These are phyloP conservation scores for Platanus orientalis DNA, from an alignment of 164 flowering plant genomes.

Conservation along the genomic window DNA sequence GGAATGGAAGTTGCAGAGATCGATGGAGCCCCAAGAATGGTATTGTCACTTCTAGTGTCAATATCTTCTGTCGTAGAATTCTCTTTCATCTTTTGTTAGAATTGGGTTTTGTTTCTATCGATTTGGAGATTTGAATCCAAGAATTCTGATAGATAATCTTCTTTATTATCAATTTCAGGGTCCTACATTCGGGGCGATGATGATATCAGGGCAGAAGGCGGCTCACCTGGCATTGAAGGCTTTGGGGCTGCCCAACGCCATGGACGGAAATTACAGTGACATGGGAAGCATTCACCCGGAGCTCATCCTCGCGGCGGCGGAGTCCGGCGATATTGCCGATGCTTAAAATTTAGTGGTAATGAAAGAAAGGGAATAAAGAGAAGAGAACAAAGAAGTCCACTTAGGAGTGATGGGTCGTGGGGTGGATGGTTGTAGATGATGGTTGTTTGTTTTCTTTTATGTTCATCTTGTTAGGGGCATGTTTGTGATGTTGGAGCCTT, in stretches of 20 bases:
- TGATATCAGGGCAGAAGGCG: slow-evolving; percentile 75
- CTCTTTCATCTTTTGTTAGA: too few species aligned
- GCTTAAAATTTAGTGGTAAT: slow-evolving; percentile 10
- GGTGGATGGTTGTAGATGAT: too few species aligned
- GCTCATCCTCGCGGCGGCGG: slow-evolving; percentile 46
- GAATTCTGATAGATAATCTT: too few species aligned
- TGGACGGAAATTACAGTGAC: slow-evolving; percentile 30
- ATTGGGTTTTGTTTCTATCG: not conserved
- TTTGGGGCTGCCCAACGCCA: slow-evolving; percentile 47
- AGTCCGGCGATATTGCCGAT: slow-evolving; percentile 35
- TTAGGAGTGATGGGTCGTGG: too few species aligned
- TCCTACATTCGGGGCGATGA: slow-evolving; percentile 72
- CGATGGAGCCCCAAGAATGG: slow-evolving; percentile 74
- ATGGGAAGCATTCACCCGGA: slow-evolving; percentile 29
- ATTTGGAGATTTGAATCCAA: too few species aligned
- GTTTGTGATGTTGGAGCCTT: too few species aligned
- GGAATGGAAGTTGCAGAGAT: slow-evolving; percentile 98
- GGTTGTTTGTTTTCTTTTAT: too few species aligned
- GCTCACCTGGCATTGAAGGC: slow-evolving; percentile 56
- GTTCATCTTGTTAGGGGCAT: too few species aligned
- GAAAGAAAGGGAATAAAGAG: too few species aligned
- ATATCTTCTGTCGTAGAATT: too few species aligned
- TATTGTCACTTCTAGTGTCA: slow-evolving; percentile 7
- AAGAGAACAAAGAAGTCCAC: too few species aligned
- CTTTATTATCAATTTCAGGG: slow-evolving; percentile 32